Percentiles rank a stretch among this genome's conserved stretches.
Conservation (phyloP, 768 basidiomycete genomes). For the Panus rudis region DNA sequence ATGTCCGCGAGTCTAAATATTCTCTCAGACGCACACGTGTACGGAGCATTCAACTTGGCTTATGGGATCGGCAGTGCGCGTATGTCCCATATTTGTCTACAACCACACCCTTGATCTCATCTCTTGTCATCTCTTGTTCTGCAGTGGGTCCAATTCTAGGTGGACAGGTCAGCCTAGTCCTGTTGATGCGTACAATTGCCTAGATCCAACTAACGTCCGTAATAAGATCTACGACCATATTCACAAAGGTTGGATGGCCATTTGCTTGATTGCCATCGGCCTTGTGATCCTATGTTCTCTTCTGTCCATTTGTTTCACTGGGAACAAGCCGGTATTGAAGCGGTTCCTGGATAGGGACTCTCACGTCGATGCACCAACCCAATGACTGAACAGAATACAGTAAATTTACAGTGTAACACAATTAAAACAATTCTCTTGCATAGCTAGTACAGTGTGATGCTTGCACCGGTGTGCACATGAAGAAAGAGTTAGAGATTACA, state of each 20-base stretch:
- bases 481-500: too few relatives aligned
- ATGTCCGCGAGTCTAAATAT: too few relatives aligned
- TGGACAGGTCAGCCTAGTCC: conserved; percentile 41
- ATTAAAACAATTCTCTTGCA: too few relatives aligned
- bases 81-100: conserved; percentile 30
- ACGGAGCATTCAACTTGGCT: conserved; percentile 67
- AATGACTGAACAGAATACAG: too few relatives aligned
- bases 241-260: conserved; percentile 50
- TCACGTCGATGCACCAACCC: too few relatives aligned
- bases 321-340: conserved; percentile 23
- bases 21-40: conserved; percentile 64
- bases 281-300: conserved; percentile 33
- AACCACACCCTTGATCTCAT: neutral
- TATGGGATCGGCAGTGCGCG: conserved; percentile 60
- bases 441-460: too few relatives aligned
- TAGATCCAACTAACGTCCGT: neutral
- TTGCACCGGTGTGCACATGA: too few relatives aligned
- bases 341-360: neutral
- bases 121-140: conserved; percentile 2
- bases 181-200: neutral
- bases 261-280: conserved; percentile 43
- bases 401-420: too few relatives aligned
- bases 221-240: conserved; percentile 53
- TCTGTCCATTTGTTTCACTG: conserved; percentile 41
- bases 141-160: conserved; percentile 66